Conservation (phyloP, 805 yeast species). For the Sporopachydermia lactativora region DNA sequence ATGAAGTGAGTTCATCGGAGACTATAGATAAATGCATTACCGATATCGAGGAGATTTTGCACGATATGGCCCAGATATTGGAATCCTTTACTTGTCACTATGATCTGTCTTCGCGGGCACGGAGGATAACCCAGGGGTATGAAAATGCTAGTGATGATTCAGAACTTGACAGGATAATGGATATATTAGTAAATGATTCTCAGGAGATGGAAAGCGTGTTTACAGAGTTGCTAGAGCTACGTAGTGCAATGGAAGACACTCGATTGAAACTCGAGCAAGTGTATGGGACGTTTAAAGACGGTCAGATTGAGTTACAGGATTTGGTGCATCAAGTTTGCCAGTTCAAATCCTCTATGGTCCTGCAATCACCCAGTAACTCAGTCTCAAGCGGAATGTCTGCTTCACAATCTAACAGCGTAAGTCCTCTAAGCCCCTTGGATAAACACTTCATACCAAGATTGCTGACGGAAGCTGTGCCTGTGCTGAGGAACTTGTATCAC, state of each 20-base stretch:
- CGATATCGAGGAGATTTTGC: conserved; percentile 28
- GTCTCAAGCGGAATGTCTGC: too few relatives aligned
- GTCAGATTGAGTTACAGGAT: not conserved
- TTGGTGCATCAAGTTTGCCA: not conserved
- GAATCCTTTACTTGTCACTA: conserved; percentile 68
- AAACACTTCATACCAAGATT: conserved; percentile 15
- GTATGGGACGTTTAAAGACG: not conserved
- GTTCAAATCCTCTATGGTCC: too few relatives aligned
- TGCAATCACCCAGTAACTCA: too few relatives aligned
- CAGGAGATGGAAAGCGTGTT: conserved; percentile 44
- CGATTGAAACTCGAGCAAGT: not conserved
- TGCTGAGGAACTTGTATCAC: conserved; percentile 17
- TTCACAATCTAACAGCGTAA: too few relatives aligned
- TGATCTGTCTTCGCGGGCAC: conserved; percentile 56
- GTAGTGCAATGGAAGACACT: not conserved
- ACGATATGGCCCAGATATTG: conserved; percentile 54
- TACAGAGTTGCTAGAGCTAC: not conserved
- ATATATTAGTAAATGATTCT: conserved; percentile 37
- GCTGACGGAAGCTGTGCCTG: conserved; percentile 16
- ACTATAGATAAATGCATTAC: conserved; percentile 12
- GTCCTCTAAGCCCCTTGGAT: too few relatives aligned
- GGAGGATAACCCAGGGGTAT: conserved; percentile 20
- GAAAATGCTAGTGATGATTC: conserved; percentile 15
- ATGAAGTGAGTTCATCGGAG: conserved; percentile 14
- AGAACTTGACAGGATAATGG: conserved; percentile 26